These are phyloP conservation scores for Prunus campanulata DNA, from an alignment of 306 rosid genomes.

Conservation along the genomic window DNA sequence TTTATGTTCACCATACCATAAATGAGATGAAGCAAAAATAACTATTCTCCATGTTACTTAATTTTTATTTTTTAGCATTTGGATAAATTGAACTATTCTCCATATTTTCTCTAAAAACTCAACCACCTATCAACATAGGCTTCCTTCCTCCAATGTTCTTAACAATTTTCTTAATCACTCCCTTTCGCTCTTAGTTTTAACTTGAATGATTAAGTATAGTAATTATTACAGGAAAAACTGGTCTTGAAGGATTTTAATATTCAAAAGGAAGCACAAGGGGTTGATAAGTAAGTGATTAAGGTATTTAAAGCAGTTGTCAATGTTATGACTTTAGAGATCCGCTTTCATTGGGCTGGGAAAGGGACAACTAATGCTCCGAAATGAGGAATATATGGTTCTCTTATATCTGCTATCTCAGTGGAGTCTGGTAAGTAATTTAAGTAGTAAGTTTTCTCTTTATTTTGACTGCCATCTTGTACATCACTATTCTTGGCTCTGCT, in stretches of 20 bases:
- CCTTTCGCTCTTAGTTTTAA: neutral
- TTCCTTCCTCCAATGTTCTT: neutral
- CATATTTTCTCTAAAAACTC: neutral
- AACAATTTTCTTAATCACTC: neutral
- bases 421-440: conserved; percentile 47
- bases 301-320: conserved; percentile 33
- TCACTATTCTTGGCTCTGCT: neutral
- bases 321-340: conserved; percentile 39
- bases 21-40: neutral
- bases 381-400: conserved; percentile 56
- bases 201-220: neutral
- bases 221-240: conserved; percentile 37
- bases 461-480: neutral
- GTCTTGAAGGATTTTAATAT: conserved; percentile 50
- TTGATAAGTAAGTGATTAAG: conserved; percentile 35
- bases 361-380: conserved; percentile 50
- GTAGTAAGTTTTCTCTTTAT: neutral
- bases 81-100: neutral
- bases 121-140: neutral
- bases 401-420: conserved; percentile 55
- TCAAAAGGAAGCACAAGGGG: conserved; percentile 32
- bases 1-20: neutral
- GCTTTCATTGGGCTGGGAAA: conserved; percentile 61
- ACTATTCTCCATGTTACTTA: neutral
- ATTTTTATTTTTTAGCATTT: neutral